Conservation (phyloP, 441 rosid species). For the Omphalea diandra region DNA sequence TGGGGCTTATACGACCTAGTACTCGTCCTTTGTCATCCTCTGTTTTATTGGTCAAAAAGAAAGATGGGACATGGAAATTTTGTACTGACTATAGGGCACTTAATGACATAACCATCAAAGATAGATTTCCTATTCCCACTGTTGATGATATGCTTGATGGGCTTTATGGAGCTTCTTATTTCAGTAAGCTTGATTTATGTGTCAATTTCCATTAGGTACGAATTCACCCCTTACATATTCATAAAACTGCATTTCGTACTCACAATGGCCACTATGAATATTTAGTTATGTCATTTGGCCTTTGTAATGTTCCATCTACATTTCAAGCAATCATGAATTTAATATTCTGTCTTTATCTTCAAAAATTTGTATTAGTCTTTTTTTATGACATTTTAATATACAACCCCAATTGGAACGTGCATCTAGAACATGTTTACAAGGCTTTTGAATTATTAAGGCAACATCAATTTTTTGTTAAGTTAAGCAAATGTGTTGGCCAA, state of each 20-base stretch:
- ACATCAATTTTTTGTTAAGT: not conserved
- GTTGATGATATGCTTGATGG: not conserved
- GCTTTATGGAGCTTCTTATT: not conserved
- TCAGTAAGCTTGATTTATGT: not conserved
- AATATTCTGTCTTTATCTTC: no score
- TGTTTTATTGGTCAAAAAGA: not conserved
- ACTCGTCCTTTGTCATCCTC: not conserved
- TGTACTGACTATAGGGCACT: not conserved
- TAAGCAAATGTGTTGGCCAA: not conserved
- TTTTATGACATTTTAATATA: no score
- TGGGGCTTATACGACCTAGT: not conserved
- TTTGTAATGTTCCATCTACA: no score
- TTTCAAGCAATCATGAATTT: no score
- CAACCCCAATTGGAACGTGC: not conserved
- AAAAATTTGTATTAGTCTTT: no score
- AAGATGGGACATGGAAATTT: not conserved
- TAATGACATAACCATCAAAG: not conserved
- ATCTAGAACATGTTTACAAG: not conserved
- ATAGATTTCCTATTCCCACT: not conserved
- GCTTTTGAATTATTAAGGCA: not conserved
- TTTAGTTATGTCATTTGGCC: no score
- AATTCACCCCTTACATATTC: not conserved
- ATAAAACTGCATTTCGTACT: not conserved
- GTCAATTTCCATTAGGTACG: not conserved
- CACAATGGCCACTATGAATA: not conserved